A percentile compares a stretch with the other conserved stretches of the same genome.
Evolutionary conservation across 352 stramenopile species (phyloP).

Genomic region (Phytophthora pisi): DNA sequence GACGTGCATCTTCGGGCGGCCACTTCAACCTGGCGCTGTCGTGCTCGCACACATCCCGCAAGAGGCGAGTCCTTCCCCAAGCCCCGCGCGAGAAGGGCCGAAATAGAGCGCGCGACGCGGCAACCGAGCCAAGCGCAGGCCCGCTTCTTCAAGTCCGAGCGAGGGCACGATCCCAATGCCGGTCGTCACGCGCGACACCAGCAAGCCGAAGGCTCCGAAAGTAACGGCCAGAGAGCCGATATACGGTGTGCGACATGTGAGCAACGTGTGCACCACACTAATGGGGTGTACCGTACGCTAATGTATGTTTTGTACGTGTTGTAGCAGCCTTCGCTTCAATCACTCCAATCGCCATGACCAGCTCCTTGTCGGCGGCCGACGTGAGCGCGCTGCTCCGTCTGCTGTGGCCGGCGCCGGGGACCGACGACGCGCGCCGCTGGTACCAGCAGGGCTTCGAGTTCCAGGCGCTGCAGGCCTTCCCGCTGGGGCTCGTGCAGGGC

Average conservation of each 20-base stretch:
- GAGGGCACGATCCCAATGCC: constrained; percentile 12
- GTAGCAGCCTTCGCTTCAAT: constrained; percentile 13
- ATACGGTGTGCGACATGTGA: constrained; percentile 1
- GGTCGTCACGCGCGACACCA: not conserved
- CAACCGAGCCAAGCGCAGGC: constrained; percentile 1
- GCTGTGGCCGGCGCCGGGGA: constrained; percentile 44
- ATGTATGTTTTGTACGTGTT: too few relatives aligned
- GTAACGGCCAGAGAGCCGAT: not conserved
- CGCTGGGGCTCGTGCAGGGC: constrained; percentile 71
- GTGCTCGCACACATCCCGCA: constrained; percentile 15
- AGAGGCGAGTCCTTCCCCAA: constrained; percentile 11
- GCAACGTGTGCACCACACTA: constrained; percentile 8
- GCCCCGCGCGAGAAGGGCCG: constrained; percentile 10
- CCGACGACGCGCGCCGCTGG: constrained; percentile 56
- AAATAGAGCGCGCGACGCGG: constrained; percentile 26
- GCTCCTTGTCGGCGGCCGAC: constrained; percentile 6
- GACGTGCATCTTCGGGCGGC: constrained; percentile 7
- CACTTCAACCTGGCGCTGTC: constrained; percentile 19
- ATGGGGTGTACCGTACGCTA: not conserved
- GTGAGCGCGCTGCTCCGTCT: constrained; percentile 40
- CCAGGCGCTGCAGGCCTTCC: constrained; percentile 35
- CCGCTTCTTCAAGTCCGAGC: constrained; percentile 31
- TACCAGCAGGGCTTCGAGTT: constrained; percentile 67
- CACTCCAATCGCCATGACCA: constrained; percentile 14
- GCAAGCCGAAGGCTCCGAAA: not conserved